phyloP scores from a whole-genome alignment of 1,284 basidiomycete species.

The Ustilago curta region DNA sequence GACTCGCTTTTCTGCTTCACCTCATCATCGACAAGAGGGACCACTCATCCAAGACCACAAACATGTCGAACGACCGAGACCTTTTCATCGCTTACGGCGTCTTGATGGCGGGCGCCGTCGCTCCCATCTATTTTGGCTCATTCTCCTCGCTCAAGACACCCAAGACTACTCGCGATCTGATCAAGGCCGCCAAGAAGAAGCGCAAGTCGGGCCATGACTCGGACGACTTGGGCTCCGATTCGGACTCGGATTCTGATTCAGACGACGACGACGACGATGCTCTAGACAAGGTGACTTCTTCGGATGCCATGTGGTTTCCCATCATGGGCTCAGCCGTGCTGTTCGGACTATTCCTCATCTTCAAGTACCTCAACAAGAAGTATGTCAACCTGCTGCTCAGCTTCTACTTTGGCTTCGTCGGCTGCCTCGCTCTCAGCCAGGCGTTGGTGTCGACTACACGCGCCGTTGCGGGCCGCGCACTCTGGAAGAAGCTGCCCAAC shows the following conservation, averaged over 20 bases:
- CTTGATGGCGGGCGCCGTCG: conserved; percentile 53
- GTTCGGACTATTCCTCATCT: conserved; percentile 61
- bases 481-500: conserved; percentile 53
- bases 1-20: neutral
- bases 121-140: conserved; percentile 64
- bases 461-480: conserved; percentile 25
- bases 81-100: conserved; percentile 61
- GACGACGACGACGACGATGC: conserved; percentile 50
- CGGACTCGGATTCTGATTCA: conserved; percentile 43
- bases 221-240: conserved; percentile 28
- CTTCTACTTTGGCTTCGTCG: conserved; percentile 65
- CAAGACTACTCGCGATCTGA: conserved; percentile 52
- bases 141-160: conserved; percentile 63
- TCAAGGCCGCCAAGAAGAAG: conserved; percentile 47
- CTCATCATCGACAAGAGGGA: neutral
- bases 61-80: conserved; percentile 46
- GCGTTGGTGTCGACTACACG: conserved; percentile 38
- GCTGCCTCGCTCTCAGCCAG: conserved; percentile 56
- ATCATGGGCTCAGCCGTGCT: conserved; percentile 64
- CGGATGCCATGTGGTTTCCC: conserved; percentile 65
- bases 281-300: conserved; percentile 59
- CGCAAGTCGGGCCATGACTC: conserved; percentile 11
- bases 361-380: conserved; percentile 66
- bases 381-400: conserved; percentile 62
- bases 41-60: neutral